Percentiles rank a stretch among this genome's conserved stretches.
Conservation (phyloP, 1,284 basidiomycete genomes). For the Cutaneotrichosporon spelunceum region DNA sequence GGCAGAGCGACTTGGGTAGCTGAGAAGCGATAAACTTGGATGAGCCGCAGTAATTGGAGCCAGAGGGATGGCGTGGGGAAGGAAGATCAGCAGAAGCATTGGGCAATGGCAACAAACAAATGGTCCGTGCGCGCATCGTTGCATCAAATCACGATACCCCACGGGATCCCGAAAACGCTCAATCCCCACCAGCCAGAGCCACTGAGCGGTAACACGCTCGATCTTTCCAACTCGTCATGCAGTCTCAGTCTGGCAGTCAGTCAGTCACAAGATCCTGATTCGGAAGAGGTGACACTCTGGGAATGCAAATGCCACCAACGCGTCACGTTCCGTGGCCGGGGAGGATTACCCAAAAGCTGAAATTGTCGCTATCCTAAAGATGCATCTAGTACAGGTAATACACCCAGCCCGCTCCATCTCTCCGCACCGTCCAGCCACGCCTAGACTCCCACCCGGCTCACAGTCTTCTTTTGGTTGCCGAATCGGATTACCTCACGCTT, state of each 20-base stretch:
- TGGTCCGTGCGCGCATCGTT: not conserved
- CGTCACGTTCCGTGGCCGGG: not conserved
- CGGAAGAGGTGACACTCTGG: not conserved
- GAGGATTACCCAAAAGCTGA: not conserved
- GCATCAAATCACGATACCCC: not conserved
- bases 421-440: not conserved
- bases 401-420: not conserved
- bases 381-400: conserved; percentile 10
- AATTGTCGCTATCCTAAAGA: not conserved
- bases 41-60: no score
- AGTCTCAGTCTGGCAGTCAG: no score
- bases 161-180: no score
- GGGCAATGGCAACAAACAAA: not conserved
- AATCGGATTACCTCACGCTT: conserved; percentile 93
- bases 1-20: no score
- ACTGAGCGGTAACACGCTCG: no score
- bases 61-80: no score
- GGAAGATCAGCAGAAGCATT: not conserved
- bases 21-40: no score
- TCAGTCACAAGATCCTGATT: no score
- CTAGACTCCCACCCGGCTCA: conserved; percentile 44
- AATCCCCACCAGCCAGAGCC: no score
- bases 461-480: conserved; percentile 62
- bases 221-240: no score
- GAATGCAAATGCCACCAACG: not conserved